phyloP scores from a whole-genome alignment of 768 basidiomycete species.

The Asterophora parasitica region DNA sequence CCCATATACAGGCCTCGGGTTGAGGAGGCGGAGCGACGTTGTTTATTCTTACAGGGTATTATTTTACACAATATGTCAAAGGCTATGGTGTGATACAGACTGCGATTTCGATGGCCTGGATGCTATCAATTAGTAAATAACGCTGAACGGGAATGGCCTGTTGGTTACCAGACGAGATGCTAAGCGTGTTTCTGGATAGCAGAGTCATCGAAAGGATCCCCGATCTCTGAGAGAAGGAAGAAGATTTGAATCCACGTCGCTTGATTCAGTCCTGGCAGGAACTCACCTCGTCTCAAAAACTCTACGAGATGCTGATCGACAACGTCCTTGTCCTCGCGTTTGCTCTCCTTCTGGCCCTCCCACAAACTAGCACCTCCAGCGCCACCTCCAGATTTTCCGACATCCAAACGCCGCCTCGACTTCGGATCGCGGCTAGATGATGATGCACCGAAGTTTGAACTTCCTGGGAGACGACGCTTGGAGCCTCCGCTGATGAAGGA shows the following conservation, averaged over 20 bases:
- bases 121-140: too few species aligned
- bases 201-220: constrained; percentile 49
- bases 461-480: constrained; percentile 48
- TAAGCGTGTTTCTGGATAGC: constrained; percentile 21
- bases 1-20: too few species aligned
- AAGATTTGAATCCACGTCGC: constrained; percentile 1
- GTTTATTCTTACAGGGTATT: constrained; percentile 1
- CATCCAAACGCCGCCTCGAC: constrained; percentile 44
- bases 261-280: not conserved
- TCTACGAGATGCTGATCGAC: constrained; percentile 47
- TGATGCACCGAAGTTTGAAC: constrained; percentile 36
- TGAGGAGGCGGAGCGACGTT: not conserved
- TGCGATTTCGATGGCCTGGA: not conserved
- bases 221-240: constrained; percentile 36
- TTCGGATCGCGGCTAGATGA: constrained; percentile 47
- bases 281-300: constrained; percentile 49
- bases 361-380: constrained; percentile 18
- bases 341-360: constrained; percentile 32
- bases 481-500: constrained; percentile 30
- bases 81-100: not conserved
- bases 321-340: constrained; percentile 53
- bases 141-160: too few species aligned
- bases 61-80: not conserved
- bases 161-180: constrained; percentile 1
- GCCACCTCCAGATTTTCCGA: constrained; percentile 20